Base-by-base conservation (phyloP, 805 yeast genomes). In the Nakazawaea sp. region DNA sequence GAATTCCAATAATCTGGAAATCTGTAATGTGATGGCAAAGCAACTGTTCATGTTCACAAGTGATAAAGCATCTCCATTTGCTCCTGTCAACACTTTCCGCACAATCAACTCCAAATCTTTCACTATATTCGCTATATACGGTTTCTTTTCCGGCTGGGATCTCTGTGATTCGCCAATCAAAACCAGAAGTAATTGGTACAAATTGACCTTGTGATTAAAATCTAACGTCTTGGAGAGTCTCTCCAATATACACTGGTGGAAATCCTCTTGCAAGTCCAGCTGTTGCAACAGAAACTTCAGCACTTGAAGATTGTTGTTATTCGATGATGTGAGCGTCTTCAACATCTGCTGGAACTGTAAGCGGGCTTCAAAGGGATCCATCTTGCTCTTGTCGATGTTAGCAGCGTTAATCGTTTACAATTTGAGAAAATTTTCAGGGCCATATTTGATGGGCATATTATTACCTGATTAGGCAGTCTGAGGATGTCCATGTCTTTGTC, bases 301-400 rank as follows among this genome's bases (percentile, higher is more conserved):
- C 7, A 78, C 70, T 35, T 69, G 69, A 8, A 61, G 56, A 23
- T 75, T 61, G n/a, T 64, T 62, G 46, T 60, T 71, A 34, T 64
- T 59, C 1, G 87, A 70, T 0, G 95, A 89, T 30, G 76, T 78
- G 29, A 90, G 61, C 5, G 67, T 56, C 46, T 78, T 70, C 38
- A 89, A 64, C 30, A 78, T 72, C 47, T 78, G 84, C 5, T 76
- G 68, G 49, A 89, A 81, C 56, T 81, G 82, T 32, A 86, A 61
- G 41, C 90, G 71, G 4, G 89, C 88, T 51, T 86, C 96, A 55
- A 90, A 85, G 1, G 96, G 79, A 53, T 89, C 96, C 95, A 89
- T 86, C 40, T 18, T 21, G 24, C n/a, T n/a, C n/a, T n/a, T n/a
- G n/a, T n/a, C n/a, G n/a, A n/a, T n/a, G n/a, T n/a, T n/a, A n/a